Base-by-base conservation (phyloP, 371 early-diverging fungal genomes). In the Mucor plumbeus region DNA sequence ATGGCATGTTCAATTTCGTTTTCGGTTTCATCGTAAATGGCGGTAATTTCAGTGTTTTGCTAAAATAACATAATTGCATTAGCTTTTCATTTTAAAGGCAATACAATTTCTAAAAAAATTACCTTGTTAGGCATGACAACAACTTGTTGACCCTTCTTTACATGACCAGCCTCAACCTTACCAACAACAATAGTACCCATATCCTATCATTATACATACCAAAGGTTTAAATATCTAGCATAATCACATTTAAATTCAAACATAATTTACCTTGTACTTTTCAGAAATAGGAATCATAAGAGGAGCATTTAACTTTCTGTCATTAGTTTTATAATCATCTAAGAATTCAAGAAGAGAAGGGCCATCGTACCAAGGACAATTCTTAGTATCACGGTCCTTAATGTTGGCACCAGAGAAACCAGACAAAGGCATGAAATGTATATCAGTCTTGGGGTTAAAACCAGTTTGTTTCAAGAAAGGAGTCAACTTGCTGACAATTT, bases 351-450 rank as follows among this genome's bases (percentile, higher is more conserved):
- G 80, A 39, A 99, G 89, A 31, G 98, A 91, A n/a, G 94, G 94
- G n/a, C 98, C 99, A 40, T 69, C 70, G 84, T 93, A 97, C 92
- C 91, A 98, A 39, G 80, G 62, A 81, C 95, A 95, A 44, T 75
- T 76, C 61, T 77, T 72, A 56, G 74, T 77, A 54, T 65, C 65
- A 40, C 91, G 84, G 59, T 96, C 96, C 84, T 97, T 97, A 71
- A 99, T 84, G 80, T 97, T 97, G 35, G 95, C 95, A 57, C 99
- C 99, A 39, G 95, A 95, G 85, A 82, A 98, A 35, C 98, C 99
- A 72, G 97, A 97, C 15, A 99, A 86, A 35, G 99, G 99, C 74
- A 99, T 85, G 68, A 92, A 92, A 57, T 87, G 86, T 62, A 97
- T 70, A 76, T 98, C 98, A 53, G 68, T 80, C 88, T 94, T 95